Conservation (phyloP, 345 rosid species). For the Eucalyptus pauciflora region DNA sequence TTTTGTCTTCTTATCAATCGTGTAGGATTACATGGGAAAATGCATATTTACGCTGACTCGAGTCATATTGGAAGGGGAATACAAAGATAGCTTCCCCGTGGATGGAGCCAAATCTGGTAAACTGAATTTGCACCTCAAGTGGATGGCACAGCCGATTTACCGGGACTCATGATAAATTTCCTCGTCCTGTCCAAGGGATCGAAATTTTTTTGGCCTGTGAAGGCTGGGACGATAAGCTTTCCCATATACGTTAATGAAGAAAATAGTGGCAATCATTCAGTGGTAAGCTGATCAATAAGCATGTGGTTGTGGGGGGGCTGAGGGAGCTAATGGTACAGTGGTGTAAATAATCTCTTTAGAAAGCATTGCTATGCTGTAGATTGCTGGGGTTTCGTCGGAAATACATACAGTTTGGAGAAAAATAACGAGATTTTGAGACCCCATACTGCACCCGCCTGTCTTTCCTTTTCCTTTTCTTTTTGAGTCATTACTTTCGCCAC, state of each 20-base stretch:
- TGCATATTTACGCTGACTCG: constrained; percentile 92
- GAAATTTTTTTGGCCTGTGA: not conserved
- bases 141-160: constrained; percentile 84
- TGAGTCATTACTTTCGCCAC: not conserved
- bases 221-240: not conserved
- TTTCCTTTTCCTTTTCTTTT: not conserved
- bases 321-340: not conserved
- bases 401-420: not conserved
- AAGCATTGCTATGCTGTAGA: not conserved
- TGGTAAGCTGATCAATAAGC: not conserved
- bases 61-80: constrained; percentile 88
- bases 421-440: not conserved
- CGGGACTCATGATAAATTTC: constrained; percentile 40
- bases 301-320: not conserved
- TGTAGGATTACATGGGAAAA: constrained; percentile 90
- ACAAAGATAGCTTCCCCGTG: constrained; percentile 41
- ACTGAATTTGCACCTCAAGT: constrained; percentile 62
- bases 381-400: not conserved
- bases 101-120: constrained; percentile 72
- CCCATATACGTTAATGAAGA: not conserved
- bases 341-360: not conserved
- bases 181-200: not conserved
- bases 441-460: not conserved
- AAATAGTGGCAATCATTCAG: not conserved
- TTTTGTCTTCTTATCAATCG: not conserved